Evolutionary conservation across 208 protist genomes (phyloP), one percentile per base, ranked within the genome.

Genomic region (Trypanosoma melophagium): DNA sequence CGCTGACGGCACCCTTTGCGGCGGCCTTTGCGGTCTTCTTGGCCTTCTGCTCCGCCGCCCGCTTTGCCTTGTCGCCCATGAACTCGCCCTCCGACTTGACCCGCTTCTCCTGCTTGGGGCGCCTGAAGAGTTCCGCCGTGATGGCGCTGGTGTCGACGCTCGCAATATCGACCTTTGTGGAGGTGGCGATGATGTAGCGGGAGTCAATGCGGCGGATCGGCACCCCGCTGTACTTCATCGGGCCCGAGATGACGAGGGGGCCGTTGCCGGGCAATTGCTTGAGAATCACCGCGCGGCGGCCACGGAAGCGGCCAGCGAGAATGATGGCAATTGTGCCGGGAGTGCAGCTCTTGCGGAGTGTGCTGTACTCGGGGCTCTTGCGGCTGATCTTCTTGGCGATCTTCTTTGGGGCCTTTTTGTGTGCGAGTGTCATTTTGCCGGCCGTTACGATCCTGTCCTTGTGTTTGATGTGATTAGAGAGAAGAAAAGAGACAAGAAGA

Each of bases 151-250:
- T 81, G 69, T 98, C 85, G 31, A 98, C 85, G 56, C 44, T 44
- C 44, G 77, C 83, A 45, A 99, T 67, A 63, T 99, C 95, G 17
- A 99, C 77, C 79, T 97, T 98, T 54, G 98, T 99, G 70, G 91
- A 98, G 45, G 98, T 99, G 60, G 98, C 98, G 65, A 99, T 98
- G 71, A 99, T 87, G 83, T 98, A 99, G 65, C 91, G 86, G 73
- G 97, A 97, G 85, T 99, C 87, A 65, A 99, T 95, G 72, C 98
- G 95, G 58, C 97, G 93, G 47, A 99, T 86, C 45, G 98, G 98
- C 50, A 99, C 98, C 84, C 98, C 98, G 79, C 99, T 99, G 76
- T 99, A 71, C 81, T 94, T 95, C 80, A 91, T 96, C 53, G 86
- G 81, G 76, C 98, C 98, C 60, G 97, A 98, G 66, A 99, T 87